Evolutionary conservation across 2,329 filamentous ascomycete species (phyloP).

Genomic region (Aureobasidium namibiae): DNA sequence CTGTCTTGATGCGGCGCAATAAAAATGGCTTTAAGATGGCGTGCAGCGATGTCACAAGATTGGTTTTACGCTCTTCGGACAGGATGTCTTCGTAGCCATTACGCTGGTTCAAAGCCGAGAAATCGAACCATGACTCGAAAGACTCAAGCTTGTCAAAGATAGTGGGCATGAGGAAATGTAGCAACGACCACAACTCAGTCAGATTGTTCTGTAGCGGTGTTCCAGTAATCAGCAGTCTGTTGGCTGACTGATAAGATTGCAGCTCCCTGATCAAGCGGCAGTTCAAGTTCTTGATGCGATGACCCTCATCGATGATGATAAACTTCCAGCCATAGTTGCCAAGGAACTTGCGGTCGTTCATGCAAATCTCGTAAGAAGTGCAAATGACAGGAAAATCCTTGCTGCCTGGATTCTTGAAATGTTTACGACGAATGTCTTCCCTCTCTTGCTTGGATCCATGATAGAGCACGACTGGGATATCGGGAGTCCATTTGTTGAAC

Average conservation of each 20-base stretch:
- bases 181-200: slow-evolving; percentile 84
- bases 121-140: slow-evolving; percentile 96
- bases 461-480: slow-evolving; percentile 81
- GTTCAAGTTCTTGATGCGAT: slow-evolving; percentile 94
- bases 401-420: slow-evolving; percentile 61
- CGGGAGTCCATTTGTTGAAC: slow-evolving; percentile 82
- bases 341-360: slow-evolving; percentile 76
- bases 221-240: slow-evolving; percentile 84
- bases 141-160: slow-evolving; percentile 91
- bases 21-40: slow-evolving; percentile 87
- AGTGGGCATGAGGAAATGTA: slow-evolving; percentile 86
- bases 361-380: slow-evolving; percentile 92
- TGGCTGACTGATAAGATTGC: slow-evolving; percentile 80
- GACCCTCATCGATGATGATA: slow-evolving; percentile 96
- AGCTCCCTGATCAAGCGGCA: slow-evolving; percentile 85
- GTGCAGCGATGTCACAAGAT: slow-evolving; percentile 79
- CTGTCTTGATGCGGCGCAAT: slow-evolving; percentile 79
- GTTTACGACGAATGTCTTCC: slow-evolving; percentile 63
- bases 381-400: slow-evolving; percentile 81
- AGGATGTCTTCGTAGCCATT: slow-evolving; percentile 70
- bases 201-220: slow-evolving; percentile 95
- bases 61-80: slow-evolving; percentile 67
- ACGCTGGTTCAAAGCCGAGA: slow-evolving; percentile 82
- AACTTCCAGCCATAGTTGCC: slow-evolving; percentile 90
- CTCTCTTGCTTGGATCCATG: slow-evolving; percentile 76